phyloP scores from a whole-genome alignment of 305 asterid species.

The Fraxinus floribunda region DNA sequence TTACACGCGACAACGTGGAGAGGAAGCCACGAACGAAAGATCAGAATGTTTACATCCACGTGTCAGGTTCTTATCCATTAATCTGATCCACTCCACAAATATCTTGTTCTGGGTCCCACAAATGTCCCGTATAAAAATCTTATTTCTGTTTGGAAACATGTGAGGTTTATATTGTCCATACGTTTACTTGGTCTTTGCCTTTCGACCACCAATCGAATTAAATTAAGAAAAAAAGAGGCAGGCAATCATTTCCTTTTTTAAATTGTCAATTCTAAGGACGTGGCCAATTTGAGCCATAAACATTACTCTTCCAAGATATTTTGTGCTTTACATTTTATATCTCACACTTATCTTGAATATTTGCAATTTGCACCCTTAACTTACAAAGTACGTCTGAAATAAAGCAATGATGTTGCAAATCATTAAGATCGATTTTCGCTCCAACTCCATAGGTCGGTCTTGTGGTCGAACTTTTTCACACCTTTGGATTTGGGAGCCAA shows the following conservation, averaged over 20 bases:
- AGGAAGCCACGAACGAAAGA: background rate
- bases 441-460: background rate
- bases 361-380: background rate
- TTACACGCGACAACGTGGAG: background rate
- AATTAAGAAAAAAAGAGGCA: constrained; percentile 17
- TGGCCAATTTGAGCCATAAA: constrained; percentile 61
- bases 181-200: constrained; percentile 7
- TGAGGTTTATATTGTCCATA: constrained; percentile 29
- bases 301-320: constrained; percentile 42
- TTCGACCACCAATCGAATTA: constrained; percentile 34
- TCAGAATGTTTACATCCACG: background rate
- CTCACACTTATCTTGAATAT: background rate
- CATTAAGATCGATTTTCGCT: background rate
- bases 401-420: background rate
- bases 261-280: constrained; percentile 27
- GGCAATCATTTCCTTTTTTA: constrained; percentile 12
- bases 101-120: background rate
- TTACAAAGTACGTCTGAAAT: background rate
- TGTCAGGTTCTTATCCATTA: background rate
- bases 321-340: constrained; percentile 27
- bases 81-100: background rate
- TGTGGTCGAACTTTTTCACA: background rate
- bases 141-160: constrained; percentile 25
- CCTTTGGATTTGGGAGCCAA: background rate
- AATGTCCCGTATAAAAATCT: constrained; percentile 30